Evolutionary conservation across 768 basidiomycete species (phyloP).

Genomic region (Podaxis mareebaensis): DNA sequence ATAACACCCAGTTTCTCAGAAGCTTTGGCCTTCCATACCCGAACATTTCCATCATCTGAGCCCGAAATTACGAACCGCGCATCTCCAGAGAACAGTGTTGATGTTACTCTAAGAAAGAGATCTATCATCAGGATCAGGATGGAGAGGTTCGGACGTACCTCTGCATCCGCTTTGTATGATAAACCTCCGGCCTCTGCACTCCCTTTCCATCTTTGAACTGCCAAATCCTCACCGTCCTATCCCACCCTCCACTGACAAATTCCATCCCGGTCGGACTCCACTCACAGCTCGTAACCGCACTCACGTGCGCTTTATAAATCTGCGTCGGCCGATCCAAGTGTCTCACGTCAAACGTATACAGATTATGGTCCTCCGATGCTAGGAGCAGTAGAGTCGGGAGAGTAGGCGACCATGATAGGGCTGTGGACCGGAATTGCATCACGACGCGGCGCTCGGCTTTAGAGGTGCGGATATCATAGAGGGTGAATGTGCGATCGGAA

Average conservation of each 20-base stretch:
- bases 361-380: constrained; percentile 98
- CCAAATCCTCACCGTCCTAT: constrained; percentile 94
- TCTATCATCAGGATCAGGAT: neutral
- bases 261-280: constrained; percentile 97
- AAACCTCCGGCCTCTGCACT: constrained; percentile 66
- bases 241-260: constrained; percentile 97
- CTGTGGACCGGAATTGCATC: constrained; percentile 94
- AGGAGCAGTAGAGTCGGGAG: constrained; percentile 89
- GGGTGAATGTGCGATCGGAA: constrained; percentile 71
- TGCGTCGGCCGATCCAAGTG: constrained; percentile 80
- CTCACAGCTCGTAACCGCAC: constrained; percentile 94
- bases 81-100: constrained; percentile 86
- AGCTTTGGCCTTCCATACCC: constrained; percentile 93
- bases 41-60: constrained; percentile 93
- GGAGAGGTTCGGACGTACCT: constrained; percentile 45
- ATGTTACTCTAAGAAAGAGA: constrained; percentile 67
- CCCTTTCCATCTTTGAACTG: constrained; percentile 20
- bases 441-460: constrained; percentile 91
- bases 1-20: constrained; percentile 90
- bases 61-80: constrained; percentile 89
- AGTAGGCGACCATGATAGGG: constrained; percentile 94
- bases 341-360: constrained; percentile 97
- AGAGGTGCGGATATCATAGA: constrained; percentile 83
- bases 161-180: constrained; percentile 99
- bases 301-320: constrained; percentile 97